Evolutionary conservation across 2,329 filamentous ascomycete genomes (phyloP).

Genomic region (Pyrenophora graminea): DNA sequence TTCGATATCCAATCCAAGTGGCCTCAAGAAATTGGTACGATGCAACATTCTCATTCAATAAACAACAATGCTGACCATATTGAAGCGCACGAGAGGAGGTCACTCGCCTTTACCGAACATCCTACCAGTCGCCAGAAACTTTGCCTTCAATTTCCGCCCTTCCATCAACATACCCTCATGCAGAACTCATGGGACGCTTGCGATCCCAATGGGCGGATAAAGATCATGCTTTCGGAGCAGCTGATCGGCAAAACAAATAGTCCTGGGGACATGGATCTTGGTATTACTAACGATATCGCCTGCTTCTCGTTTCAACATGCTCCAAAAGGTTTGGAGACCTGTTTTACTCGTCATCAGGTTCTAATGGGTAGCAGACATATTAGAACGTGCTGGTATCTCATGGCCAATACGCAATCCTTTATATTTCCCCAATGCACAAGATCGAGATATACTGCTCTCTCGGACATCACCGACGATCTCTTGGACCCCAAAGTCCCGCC

Average conservation of each 20-base stretch:
- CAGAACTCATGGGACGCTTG: constrained; percentile 73
- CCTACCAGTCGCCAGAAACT: constrained; percentile 57
- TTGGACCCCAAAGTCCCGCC: constrained; percentile 3
- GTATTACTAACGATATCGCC: constrained; percentile 72
- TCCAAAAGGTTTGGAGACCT: constrained; percentile 64
- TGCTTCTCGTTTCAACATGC: constrained; percentile 86
- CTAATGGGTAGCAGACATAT: constrained; percentile 60
- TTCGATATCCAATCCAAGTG: constrained; percentile 33
- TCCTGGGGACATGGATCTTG: constrained; percentile 51
- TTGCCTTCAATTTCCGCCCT: constrained; percentile 71
- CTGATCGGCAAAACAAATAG: constrained; percentile 55
- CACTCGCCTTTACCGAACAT: constrained; percentile 43
- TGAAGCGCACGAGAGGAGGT: constrained; percentile 34
- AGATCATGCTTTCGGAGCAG: constrained; percentile 71
- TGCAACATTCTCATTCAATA: too few relatives aligned
- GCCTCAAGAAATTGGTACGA: constrained; percentile 41
- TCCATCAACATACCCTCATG: constrained; percentile 69
- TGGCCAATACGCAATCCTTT: constrained; percentile 66
- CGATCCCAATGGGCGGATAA: constrained; percentile 75
- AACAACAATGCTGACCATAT: neutral
- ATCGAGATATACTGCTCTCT: constrained; percentile 2
- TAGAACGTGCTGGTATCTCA: constrained; percentile 74
- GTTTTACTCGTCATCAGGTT: neutral
- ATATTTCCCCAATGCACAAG: constrained; percentile 23
- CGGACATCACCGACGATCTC: constrained; percentile 1